phyloP scores from a whole-genome alignment of 176 grass and related monocot species.

The Hyparrhenia diplandra region DNA sequence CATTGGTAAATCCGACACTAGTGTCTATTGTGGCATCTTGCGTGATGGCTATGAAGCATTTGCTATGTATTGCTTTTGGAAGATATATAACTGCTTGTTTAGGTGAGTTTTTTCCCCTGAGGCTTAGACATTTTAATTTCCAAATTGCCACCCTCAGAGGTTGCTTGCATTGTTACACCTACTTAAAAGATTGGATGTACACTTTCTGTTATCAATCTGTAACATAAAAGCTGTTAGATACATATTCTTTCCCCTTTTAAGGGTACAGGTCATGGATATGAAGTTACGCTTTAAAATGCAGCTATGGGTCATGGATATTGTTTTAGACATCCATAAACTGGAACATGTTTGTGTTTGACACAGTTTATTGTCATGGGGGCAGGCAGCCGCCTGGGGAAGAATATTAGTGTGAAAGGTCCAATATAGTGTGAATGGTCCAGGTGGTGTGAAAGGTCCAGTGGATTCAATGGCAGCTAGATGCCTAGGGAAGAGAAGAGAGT shows the following conservation, averaged over 20 bases:
- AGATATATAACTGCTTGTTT: conserved; percentile 85
- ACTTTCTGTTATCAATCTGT: not conserved
- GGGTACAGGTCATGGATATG: not conserved
- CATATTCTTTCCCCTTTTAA: not conserved
- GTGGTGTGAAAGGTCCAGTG: too few species aligned
- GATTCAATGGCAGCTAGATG: too few species aligned
- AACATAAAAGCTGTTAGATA: not conserved
- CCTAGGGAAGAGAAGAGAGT: too few species aligned
- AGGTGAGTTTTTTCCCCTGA: conserved; percentile 38
- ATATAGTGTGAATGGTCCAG: too few species aligned
- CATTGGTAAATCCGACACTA: conserved; percentile 69
- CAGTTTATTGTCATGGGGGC: too few species aligned
- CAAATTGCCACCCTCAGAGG: not conserved
- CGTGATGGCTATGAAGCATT: conserved; percentile 85
- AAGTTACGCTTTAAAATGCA: not conserved
- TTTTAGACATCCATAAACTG: not conserved
- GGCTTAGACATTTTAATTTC: not conserved
- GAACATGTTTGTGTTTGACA: not conserved
- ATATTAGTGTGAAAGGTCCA: too few species aligned
- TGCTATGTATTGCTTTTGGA: conserved; percentile 93
- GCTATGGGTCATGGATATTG: too few species aligned
- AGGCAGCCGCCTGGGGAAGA: too few species aligned
- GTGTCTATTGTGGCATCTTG: conserved; percentile 75
- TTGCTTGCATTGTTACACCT: not conserved
- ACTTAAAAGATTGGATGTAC: not conserved